phyloP scores from a whole-genome alignment of 139 green algal genomes.

The Chlamydomonas sp. region DNA sequence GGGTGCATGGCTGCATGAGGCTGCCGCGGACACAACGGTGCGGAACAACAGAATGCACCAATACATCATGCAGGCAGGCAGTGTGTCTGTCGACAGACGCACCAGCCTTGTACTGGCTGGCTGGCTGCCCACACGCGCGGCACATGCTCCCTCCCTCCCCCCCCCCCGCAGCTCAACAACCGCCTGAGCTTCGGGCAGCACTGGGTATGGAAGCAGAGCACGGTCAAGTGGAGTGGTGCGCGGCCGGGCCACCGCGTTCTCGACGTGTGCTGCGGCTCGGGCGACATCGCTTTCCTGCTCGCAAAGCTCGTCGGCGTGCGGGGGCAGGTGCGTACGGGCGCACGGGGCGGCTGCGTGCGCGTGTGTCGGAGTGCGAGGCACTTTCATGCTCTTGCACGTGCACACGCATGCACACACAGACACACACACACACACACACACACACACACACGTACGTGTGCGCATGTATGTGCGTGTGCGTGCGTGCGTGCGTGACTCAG shows the following conservation, averaged over 20 bases:
- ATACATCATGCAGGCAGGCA: neutral
- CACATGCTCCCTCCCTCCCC: neutral
- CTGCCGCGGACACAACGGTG: neutral
- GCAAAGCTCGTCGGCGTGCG: constrained; percentile 63
- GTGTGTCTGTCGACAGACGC: neutral
- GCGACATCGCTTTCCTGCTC: constrained; percentile 82
- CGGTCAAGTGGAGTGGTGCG: constrained; percentile 79
- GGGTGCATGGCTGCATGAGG: too few species aligned
- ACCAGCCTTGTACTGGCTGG: neutral
- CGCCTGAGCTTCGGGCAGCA: constrained; percentile 86
- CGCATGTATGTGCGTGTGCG: neutral
- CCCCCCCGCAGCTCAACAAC: constrained; percentile 78
- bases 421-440: too few species aligned
- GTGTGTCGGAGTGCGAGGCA: too few species aligned
- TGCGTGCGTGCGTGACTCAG: neutral
- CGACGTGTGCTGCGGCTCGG: constrained; percentile 92
- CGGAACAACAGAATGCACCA: neutral
- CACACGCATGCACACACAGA: too few species aligned
- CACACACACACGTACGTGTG: neutral
- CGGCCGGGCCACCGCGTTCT: constrained; percentile 47
- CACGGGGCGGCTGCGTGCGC: too few species aligned
- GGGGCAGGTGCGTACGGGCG: constrained; percentile 48
- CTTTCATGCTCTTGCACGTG: too few species aligned
- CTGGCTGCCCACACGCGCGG: too few species aligned
- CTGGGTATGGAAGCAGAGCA: constrained; percentile 89